Base-by-base conservation (phyloP, 108 stramenopile genomes). In the Fragilariopsis cylindrus region DNA sequence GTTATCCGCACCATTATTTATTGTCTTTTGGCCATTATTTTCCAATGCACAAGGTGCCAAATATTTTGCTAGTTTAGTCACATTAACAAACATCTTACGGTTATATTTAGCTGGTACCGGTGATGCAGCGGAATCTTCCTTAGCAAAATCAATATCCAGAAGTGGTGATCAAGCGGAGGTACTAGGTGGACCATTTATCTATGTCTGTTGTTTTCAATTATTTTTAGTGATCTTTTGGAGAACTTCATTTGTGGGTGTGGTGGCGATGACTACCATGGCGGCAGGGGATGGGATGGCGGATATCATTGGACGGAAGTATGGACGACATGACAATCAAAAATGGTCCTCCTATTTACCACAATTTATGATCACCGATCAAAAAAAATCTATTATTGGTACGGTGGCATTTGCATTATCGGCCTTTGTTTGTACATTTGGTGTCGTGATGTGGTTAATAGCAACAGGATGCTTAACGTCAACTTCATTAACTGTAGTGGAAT, bases 211-310 rank as follows among this genome's bases (percentile, higher is more conserved):
- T 30, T 65, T 94, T 9, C 58, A 84, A 3, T 43, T 71, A 13
- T 77, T 81, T 44, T 92, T 88, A 56, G n/a, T 87, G 3, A 46
- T 80, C 57, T 94, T 88, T 76, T 94, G 89, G 87, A 70, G 83
- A 12, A 74, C 82, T 70, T 78, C 73, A 16, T 67, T 83, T 15
- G 72, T 82, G 1, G 90, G 89, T 5, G 69, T 90, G 40, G 79
- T 92, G 6, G 81, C 93, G 1, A 52, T 91, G 0, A 75, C 77
- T 30, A 85, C 85, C n/a, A 87, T 94, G 93, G 89, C 91, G 7
- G 88, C 81, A 4, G 93, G 93, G 19, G 93, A 94, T 67, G 93
- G 93, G 5, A 65, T 93, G 68, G 93, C 93, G 0, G 93, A 94
- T 79, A 69, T 94, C 39, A 68, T 91, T 13, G 93, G 93, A 49